phyloP scores from a whole-genome alignment of 208 protist species.

The Trypanosoma lewisi region DNA sequence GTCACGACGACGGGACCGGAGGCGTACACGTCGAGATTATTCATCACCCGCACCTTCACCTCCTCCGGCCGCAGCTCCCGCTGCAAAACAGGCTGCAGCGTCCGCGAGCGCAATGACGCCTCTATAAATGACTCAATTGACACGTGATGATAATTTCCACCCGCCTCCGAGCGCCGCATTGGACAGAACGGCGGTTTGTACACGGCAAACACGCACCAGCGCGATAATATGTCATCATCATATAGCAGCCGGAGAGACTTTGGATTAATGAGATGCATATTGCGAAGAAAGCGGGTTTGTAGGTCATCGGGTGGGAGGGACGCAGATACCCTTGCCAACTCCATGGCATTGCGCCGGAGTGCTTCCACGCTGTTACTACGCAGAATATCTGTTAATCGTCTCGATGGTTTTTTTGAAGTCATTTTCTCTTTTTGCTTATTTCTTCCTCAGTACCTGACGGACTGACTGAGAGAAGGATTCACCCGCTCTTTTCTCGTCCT shows the following conservation, averaged over 20 bases:
- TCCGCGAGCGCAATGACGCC: slow-evolving; percentile 54
- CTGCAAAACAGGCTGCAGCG: slow-evolving; percentile 44
- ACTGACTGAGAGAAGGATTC: too few species aligned
- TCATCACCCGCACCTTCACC: slow-evolving; percentile 66
- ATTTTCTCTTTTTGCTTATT: slow-evolving; percentile 24
- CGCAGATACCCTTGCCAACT: slow-evolving; percentile 43
- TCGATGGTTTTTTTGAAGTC: slow-evolving; percentile 49
- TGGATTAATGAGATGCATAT: slow-evolving; percentile 75
- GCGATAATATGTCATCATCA: slow-evolving; percentile 33
- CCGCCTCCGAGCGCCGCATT: slow-evolving; percentile 66
- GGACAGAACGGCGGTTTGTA: slow-evolving; percentile 91
- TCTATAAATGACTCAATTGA: slow-evolving; percentile 80
- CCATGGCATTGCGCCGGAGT: slow-evolving; percentile 53
- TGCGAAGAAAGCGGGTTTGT: slow-evolving; percentile 77
- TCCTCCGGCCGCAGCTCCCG: slow-evolving; percentile 25
- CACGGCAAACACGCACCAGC: slow-evolving; percentile 64
- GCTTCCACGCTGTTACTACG: slow-evolving; percentile 53
- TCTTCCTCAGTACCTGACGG: background rate
- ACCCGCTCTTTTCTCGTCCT: background rate
- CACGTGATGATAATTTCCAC: slow-evolving; percentile 75
- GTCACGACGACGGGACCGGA: slow-evolving; percentile 79
- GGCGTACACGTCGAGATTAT: slow-evolving; percentile 60
- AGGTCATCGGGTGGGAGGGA: slow-evolving; percentile 52
- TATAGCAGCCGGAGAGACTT: slow-evolving; percentile 58
- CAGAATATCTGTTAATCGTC: slow-evolving; percentile 75